Evolutionary conservation across 805 yeast genomes (phyloP), one percentile per base, ranked within the genome.

Genomic region (Wickerhamomyces bovis): DNA sequence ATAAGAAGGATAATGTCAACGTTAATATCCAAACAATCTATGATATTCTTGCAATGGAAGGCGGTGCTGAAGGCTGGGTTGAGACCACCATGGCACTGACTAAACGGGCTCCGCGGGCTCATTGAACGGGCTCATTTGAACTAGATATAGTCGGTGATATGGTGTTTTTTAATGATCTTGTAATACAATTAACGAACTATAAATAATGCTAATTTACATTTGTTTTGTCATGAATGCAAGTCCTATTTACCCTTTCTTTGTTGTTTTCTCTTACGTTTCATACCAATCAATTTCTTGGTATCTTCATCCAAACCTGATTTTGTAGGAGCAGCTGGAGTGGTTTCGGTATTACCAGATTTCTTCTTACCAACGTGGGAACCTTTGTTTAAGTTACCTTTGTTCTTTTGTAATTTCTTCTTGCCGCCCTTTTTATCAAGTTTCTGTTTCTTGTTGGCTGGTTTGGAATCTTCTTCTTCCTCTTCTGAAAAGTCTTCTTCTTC

Each of bases 1-100:
- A 77, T 44, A 65, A 71, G 33, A 75, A 70, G 41, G 63, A 62
- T 3, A 47, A 56, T 11, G 54, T 64, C 11, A 69, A 49, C 10
- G 33, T 48, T 1, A 39, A 45, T 41, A 48, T 65, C 3, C 62
- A 58, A 65, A 55, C 70, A 65, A 49, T 84, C 1, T 74, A 77
- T 53, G 87, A 85, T 43, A 72, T 87, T 1, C 59, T 92, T 18
- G 75, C 78, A 6, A 69, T 77, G 56, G 95, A 88, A 61, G 96
- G 97, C 11, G 97, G 96, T 13, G 90, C 94, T 1, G 88, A 83
- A 48, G 87, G 90, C 1, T 90, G 96, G 96, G 84, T 88, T 5
- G 90, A 84, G 55, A 82, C 84, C 55, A 76, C 89, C 2, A 77
- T 87, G 80, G 73, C 78, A 0, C 68, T 89, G 58, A 79, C 81